A percentile compares a stretch with the other conserved stretches of the same genome.
Evolutionary conservation across 805 yeast genomes (phyloP).

Genomic region (Yamadazyma sp.): DNA sequence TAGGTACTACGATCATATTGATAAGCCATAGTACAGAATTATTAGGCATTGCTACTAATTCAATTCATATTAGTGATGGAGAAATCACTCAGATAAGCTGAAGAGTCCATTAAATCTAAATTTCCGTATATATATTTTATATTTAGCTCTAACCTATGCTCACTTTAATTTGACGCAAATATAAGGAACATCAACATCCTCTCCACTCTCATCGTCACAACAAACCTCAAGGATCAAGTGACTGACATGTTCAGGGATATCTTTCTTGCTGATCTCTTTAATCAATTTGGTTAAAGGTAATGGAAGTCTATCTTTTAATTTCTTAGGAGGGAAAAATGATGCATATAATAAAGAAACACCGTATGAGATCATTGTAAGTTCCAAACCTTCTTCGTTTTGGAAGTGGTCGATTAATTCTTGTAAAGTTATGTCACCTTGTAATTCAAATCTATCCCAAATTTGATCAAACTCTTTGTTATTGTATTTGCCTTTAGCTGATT

Average conservation of each 20-base stretch:
- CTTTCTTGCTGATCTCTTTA: constrained; percentile 82
- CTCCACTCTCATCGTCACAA: constrained; percentile 88
- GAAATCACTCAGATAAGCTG: too few relatives aligned
- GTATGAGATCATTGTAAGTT: constrained; percentile 85
- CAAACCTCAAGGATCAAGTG: constrained; percentile 86
- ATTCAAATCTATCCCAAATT: constrained; percentile 93
- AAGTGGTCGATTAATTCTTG: constrained; percentile 72
- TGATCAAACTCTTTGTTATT: constrained; percentile 76
- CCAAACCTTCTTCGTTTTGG: constrained; percentile 78
- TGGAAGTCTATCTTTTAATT: constrained; percentile 71
- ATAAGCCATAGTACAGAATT: constrained; percentile 74
- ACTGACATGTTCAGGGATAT: constrained; percentile 67
- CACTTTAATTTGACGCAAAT: constrained; percentile 47
- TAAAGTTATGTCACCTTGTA: constrained; percentile 73
- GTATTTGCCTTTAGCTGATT: constrained; percentile 78
- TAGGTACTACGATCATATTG: constrained; percentile 47
- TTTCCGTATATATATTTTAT: neutral
- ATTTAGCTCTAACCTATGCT: too few relatives aligned
- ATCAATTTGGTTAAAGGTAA: constrained; percentile 72
- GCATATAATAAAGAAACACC: constrained; percentile 90
- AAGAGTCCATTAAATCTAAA: too few relatives aligned
- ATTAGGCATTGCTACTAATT: constrained; percentile 54
- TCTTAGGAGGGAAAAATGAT: constrained; percentile 89
- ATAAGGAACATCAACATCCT: constrained; percentile 94
- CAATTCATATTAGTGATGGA: constrained; percentile 51